Percentiles rank a stretch among this genome's conserved stretches.
Evolutionary conservation across 768 basidiomycete genomes (phyloP).

Genomic region (Astraeus odoratus): DNA sequence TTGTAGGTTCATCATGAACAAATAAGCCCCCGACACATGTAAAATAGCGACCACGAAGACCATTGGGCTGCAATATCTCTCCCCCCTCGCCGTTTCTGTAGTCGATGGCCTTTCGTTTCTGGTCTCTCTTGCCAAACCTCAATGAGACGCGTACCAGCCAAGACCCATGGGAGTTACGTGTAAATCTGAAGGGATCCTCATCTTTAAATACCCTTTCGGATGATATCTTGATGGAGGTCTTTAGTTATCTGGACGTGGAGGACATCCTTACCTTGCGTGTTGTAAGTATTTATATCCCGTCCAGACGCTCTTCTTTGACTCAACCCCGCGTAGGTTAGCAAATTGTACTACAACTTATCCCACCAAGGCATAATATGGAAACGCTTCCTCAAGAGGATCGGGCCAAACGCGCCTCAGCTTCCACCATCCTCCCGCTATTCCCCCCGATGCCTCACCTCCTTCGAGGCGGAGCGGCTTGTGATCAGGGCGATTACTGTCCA

Average conservation of each 20-base stretch:
- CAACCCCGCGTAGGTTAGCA: slow-evolving; percentile 40
- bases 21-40: slow-evolving; percentile 16
- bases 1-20: slow-evolving; percentile 1
- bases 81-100: no score
- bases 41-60: slow-evolving; percentile 9
- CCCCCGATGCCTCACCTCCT: slow-evolving; percentile 23
- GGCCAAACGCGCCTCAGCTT: slow-evolving; percentile 52
- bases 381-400: slow-evolving; percentile 46
- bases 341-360: slow-evolving; percentile 52
- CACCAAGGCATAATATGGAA: slow-evolving; percentile 69
- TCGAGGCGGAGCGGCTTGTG: slow-evolving; percentile 50
- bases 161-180: slow-evolving; percentile 21
- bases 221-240: slow-evolving; percentile 34
- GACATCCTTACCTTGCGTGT: slow-evolving; percentile 32
- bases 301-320: neutral
- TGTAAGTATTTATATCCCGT: slow-evolving; percentile 19
- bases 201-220: slow-evolving; percentile 28
- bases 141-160: slow-evolving; percentile 9
- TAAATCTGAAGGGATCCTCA: slow-evolving; percentile 20
- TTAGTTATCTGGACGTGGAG: slow-evolving; percentile 29
- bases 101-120: slow-evolving; percentile 21
- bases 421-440: slow-evolving; percentile 51
- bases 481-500: slow-evolving; percentile 54
- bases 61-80: neutral
- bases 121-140: slow-evolving; percentile 14